phyloP scores from a whole-genome alignment of 768 basidiomycete species.

The Rhodotorula babjevae region DNA sequence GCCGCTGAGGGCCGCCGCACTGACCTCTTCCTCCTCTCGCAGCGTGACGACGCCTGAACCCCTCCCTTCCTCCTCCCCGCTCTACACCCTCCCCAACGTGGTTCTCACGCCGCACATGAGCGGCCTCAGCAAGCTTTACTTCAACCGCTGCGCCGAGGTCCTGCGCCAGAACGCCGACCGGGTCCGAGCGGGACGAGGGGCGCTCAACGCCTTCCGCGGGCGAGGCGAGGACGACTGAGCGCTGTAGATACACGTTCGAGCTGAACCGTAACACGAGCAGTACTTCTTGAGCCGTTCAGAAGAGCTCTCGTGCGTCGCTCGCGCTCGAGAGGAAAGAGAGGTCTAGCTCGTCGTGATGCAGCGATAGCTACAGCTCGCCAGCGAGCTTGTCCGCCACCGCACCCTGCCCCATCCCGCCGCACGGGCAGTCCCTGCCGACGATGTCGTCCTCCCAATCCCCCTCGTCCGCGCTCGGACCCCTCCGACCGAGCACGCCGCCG shows the following conservation, averaged over 20 bases:
- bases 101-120: conserved; percentile 49
- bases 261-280: too few species aligned
- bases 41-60: conserved; percentile 50
- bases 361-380: not conserved
- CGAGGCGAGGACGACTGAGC: conserved; percentile 16
- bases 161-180: conserved; percentile 45
- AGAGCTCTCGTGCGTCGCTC: too few species aligned
- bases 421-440: not conserved
- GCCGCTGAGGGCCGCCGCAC: conserved; percentile 26
- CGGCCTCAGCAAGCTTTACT: conserved; percentile 45
- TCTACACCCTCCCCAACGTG: conserved; percentile 46
- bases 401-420: not conserved
- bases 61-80: conserved; percentile 44
- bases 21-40: conserved; percentile 34
- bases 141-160: conserved; percentile 45
- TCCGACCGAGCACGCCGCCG: too few species aligned
- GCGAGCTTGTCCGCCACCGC: not conserved
- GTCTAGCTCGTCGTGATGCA: not conserved
- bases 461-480: not conserved
- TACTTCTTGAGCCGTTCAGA: too few species aligned
- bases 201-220: conserved; percentile 25
- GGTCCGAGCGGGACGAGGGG: conserved; percentile 39
- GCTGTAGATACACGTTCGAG: too few species aligned
- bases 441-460: not conserved
- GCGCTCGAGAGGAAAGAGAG: too few species aligned